Percentiles rank a stretch among this genome's conserved stretches.
Conservation (phyloP, 306 rosid genomes). For the Sphenostylis stenocarpa region DNA sequence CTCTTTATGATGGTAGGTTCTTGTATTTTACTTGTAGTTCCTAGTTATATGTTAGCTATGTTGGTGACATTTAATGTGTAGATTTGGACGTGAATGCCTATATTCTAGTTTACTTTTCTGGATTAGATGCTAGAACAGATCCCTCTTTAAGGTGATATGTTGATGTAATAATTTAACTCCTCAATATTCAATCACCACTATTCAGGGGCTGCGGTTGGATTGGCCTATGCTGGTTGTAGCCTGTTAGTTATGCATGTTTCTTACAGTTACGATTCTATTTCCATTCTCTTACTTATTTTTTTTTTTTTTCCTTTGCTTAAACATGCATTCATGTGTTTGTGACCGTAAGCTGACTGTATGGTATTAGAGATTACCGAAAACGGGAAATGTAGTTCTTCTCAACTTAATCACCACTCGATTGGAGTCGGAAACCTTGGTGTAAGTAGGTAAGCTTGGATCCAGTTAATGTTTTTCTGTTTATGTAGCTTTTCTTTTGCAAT, state of each 20-base stretch:
- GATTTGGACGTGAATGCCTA: slow-evolving; percentile 33
- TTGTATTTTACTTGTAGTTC: slow-evolving; percentile 24
- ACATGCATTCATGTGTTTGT: not conserved
- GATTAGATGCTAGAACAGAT: slow-evolving; percentile 13
- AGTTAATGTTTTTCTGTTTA: not conserved
- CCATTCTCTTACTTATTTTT: not conserved
- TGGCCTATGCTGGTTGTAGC: not conserved
- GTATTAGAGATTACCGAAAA: too few species aligned
- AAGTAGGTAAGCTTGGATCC: not conserved
- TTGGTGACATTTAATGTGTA: slow-evolving; percentile 32
- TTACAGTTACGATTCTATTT: not conserved
- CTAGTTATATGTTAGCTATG: slow-evolving; percentile 17
- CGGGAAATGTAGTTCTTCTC: too few species aligned
- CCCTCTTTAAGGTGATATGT: not conserved
- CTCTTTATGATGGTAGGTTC: slow-evolving; percentile 33
- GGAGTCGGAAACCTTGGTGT: not conserved
- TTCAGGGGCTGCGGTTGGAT: slow-evolving; percentile 7
- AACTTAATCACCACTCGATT: too few species aligned
- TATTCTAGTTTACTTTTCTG: slow-evolving; percentile 28
- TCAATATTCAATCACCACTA: not conserved
- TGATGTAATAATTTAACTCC: not conserved
- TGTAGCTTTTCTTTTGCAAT: too few species aligned
- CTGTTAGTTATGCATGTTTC: not conserved
- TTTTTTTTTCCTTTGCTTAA: not conserved
- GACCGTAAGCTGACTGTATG: not conserved